Conservation (phyloP, 2,329 filamentous ascomycete species). For the Aureobasidium sp. region DNA sequence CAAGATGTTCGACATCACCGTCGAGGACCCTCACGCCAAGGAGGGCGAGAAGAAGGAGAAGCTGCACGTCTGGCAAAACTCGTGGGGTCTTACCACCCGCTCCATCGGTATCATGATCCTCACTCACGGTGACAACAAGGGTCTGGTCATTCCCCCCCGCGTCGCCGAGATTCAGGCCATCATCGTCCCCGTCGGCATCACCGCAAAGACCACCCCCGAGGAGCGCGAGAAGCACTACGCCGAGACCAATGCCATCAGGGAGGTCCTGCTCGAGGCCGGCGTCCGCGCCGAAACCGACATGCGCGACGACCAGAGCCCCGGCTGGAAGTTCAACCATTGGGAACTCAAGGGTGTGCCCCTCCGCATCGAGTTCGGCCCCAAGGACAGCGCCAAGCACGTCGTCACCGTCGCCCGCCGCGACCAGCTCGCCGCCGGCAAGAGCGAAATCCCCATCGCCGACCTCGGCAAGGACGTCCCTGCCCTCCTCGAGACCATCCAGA, state of each 20-base stretch:
- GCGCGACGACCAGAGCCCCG: slow-evolving; percentile 83
- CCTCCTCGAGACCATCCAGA: slow-evolving; percentile 83
- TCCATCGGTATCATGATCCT: slow-evolving; percentile 99
- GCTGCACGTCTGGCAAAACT: slow-evolving; percentile 95
- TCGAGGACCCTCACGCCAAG: slow-evolving; percentile 74
- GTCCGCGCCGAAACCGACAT: slow-evolving; percentile 74
- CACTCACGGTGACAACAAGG: slow-evolving; percentile 94
- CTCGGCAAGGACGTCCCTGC: slow-evolving; percentile 64
- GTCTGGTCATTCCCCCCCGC: slow-evolving; percentile 83
- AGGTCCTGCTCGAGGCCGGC: slow-evolving; percentile 60
- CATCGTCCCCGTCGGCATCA: slow-evolving; percentile 87
- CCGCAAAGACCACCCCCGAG: slow-evolving; percentile 73
- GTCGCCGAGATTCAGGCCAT: slow-evolving; percentile 80
- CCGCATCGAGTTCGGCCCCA: slow-evolving; percentile 89
- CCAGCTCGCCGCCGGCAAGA: slow-evolving; percentile 58
- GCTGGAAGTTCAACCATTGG: slow-evolving; percentile 99
- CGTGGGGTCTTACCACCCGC: slow-evolving; percentile 94
- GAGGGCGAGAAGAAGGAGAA: slow-evolving; percentile 65
- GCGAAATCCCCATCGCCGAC: slow-evolving; percentile 65
- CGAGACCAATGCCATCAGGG: slow-evolving; percentile 62
- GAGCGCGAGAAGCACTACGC: slow-evolving; percentile 67
- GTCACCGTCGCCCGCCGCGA: slow-evolving; percentile 84
- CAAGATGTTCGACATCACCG: slow-evolving; percentile 98
- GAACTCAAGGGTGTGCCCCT: slow-evolving; percentile 93
- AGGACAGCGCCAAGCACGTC: slow-evolving; percentile 77